A percentile compares a stretch with the other conserved stretches of the same genome.
These are phyloP conservation scores for Giardia duodenalis DNA, from an alignment of 208 protist genomes.

Conservation along the genomic window DNA sequence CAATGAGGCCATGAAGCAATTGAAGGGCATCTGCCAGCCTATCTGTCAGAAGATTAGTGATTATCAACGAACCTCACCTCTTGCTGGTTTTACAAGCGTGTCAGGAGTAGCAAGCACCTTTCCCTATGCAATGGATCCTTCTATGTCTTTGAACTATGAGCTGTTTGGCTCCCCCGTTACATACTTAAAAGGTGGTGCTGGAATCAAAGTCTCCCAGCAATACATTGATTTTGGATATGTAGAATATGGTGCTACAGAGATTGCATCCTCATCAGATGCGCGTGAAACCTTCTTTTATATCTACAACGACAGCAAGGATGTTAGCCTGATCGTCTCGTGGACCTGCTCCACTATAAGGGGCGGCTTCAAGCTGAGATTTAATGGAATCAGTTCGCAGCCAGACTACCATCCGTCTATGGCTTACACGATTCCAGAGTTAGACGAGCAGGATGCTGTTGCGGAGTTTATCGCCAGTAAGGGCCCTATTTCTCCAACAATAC, in stretches of 20 bases:
- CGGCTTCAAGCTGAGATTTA: background rate
- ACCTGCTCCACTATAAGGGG: background rate
- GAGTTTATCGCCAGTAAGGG: background rate
- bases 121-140: background rate
- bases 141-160: background rate
- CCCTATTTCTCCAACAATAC: background rate
- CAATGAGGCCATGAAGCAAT: background rate
- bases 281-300: background rate
- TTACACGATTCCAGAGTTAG: background rate
- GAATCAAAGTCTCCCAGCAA: background rate
- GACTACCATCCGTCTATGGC: background rate
- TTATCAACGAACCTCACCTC: too few relatives aligned
- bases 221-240: background rate
- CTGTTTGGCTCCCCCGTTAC: background rate
- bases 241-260: background rate
- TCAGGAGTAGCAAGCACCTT: background rate
- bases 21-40: background rate
- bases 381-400: background rate
- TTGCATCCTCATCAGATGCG: too few relatives aligned
- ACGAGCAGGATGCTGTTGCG: background rate
- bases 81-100: background rate
- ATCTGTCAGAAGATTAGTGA: background rate
- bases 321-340: background rate
- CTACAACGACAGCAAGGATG: background rate
- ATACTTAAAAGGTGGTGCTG: background rate